phyloP scores from a whole-genome alignment of 192 early-diverging fungal genomes.

The Backusella mclennaniae region DNA sequence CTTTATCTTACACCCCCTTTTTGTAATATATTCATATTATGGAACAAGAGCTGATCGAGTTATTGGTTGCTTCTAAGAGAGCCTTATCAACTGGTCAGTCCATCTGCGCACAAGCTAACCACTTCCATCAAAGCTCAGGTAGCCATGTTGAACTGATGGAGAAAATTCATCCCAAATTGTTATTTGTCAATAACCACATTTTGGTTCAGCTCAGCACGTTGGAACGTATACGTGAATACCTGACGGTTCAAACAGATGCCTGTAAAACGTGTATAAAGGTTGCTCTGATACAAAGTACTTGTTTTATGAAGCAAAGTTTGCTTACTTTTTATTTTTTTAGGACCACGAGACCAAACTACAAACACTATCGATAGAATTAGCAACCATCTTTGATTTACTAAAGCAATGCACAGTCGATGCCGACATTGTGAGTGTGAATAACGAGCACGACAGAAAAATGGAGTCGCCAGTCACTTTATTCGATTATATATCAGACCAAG shows the following conservation, averaged over 20 bases:
- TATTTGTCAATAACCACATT: slow-evolving; percentile 33
- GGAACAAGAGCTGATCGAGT: slow-evolving; percentile 33
- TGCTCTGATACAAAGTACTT: not conserved
- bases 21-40: slow-evolving; percentile 1
- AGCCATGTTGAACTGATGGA: slow-evolving; percentile 28
- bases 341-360: slow-evolving; percentile 18
- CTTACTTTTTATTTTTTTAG: not conserved
- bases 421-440: slow-evolving; percentile 24
- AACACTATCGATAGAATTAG: slow-evolving; percentile 22
- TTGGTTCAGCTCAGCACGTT: slow-evolving; percentile 21
- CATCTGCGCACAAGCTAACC: slow-evolving; percentile 31
- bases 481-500: slow-evolving; percentile 41
- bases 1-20: not conserved
- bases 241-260: slow-evolving; percentile 6
- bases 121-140: slow-evolving; percentile 16
- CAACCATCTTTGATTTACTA: slow-evolving; percentile 28
- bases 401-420: slow-evolving; percentile 22
- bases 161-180: slow-evolving; percentile 28
- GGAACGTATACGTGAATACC: slow-evolving; percentile 24
- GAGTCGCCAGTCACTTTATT: slow-evolving; percentile 20
- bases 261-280: slow-evolving; percentile 24
- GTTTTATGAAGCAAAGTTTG: too few relatives aligned
- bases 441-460: not conserved
- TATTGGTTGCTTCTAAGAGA: slow-evolving; percentile 33
- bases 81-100: slow-evolving; percentile 25